phyloP scores from a whole-genome alignment of 2,329 filamentous ascomycete species.

The Hypomyces rosellus region DNA sequence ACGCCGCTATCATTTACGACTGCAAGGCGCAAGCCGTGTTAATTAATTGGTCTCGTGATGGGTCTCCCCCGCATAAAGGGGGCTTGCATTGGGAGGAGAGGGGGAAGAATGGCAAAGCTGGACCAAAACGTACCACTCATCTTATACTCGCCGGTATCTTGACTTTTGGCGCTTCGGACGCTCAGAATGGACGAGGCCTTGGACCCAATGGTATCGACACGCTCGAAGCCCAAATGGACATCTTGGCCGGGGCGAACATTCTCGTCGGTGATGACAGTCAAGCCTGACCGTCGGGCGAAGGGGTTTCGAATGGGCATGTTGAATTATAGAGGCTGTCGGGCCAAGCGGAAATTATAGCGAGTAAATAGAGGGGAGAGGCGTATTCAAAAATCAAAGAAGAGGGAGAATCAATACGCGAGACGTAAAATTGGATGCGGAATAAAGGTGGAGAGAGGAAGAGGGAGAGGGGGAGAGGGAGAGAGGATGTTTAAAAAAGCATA shows the following conservation, averaged over 20 bases:
- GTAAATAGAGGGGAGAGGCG: not conserved
- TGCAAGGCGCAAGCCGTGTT: slow-evolving; percentile 33
- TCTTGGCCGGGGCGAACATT: slow-evolving; percentile 40
- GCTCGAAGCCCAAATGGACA: slow-evolving; percentile 44
- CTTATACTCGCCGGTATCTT: slow-evolving; percentile 68
- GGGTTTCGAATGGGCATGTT: slow-evolving; percentile 68
- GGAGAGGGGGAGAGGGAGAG: not conserved
- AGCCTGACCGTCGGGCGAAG: slow-evolving; percentile 55
- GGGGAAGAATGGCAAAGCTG: not conserved
- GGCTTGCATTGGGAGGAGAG: slow-evolving; percentile 8
- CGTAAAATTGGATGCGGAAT: not conserved
- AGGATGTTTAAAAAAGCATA: not conserved
- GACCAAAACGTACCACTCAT: slow-evolving; percentile 59
- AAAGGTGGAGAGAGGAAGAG: not conserved
- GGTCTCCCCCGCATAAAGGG: slow-evolving; percentile 9
- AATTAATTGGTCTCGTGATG: slow-evolving; percentile 21
- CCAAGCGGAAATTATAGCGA: not conserved
- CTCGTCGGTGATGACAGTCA: slow-evolving; percentile 44
- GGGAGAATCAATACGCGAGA: not conserved
- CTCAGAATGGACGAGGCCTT: slow-evolving; percentile 57
- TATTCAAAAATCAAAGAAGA: not conserved
- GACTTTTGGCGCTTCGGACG: slow-evolving; percentile 53
- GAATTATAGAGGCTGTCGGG: not conserved
- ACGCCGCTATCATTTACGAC: slow-evolving; percentile 95
- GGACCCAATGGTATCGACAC: slow-evolving; percentile 56